phyloP scores from a whole-genome alignment of 2,329 filamentous ascomycete genomes.

The Penicillium polonicum region DNA sequence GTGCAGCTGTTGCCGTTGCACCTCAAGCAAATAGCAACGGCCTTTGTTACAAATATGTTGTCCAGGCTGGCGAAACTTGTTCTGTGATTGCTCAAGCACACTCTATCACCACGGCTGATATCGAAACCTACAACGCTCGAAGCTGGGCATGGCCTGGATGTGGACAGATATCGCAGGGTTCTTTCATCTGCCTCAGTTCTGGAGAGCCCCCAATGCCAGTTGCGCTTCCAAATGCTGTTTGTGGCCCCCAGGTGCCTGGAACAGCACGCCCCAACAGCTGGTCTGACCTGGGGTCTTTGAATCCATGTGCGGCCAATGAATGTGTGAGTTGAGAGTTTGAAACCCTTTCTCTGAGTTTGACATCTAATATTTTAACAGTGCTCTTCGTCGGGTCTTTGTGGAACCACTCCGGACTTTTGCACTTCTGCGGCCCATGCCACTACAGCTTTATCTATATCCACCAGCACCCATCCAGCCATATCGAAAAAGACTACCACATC shows the following conservation, averaged over 20 bases:
- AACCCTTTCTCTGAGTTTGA: neutral
- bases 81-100: constrained; percentile 33
- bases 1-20: neutral
- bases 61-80: constrained; percentile 40
- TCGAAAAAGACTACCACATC: neutral
- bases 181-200: constrained; percentile 42
- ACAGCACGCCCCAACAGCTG: constrained; percentile 35
- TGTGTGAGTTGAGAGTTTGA: constrained; percentile 8
- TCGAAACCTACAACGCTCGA: constrained; percentile 44
- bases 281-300: constrained; percentile 18
- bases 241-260: constrained; percentile 49
- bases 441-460: neutral
- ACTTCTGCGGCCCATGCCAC: neutral
- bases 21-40: neutral
- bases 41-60: constrained; percentile 38
- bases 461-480: neutral
- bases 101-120: constrained; percentile 38
- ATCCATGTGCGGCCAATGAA: constrained; percentile 8
- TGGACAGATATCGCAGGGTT: constrained; percentile 28
- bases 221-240: constrained; percentile 40
- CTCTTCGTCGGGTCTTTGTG: neutral
- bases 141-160: constrained; percentile 50
- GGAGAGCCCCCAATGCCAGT: constrained; percentile 46
- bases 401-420: neutral
- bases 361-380: constrained; percentile 3